These are phyloP conservation scores for Fusarium albosuccineum DNA, from an alignment of 2,329 filamentous ascomycete species.

Conservation along the genomic window DNA sequence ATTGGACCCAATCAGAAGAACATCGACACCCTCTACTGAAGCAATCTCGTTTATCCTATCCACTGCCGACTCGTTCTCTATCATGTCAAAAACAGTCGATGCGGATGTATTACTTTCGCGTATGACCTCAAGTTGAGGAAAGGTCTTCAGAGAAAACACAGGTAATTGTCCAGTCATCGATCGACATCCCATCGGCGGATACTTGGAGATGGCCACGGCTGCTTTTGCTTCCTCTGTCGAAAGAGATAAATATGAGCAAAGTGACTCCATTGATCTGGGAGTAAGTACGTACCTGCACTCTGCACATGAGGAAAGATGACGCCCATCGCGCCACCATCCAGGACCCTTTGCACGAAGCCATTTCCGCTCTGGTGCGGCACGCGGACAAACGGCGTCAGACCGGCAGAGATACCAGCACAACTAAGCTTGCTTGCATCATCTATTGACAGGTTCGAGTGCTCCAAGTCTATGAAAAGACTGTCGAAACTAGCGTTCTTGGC, in stretches of 20 bases:
- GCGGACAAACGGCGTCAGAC: slow-evolving; percentile 50
- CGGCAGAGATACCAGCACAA: slow-evolving; percentile 41
- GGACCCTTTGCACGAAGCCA: slow-evolving; percentile 50
- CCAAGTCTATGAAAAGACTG: slow-evolving; percentile 55
- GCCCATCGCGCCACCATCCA: slow-evolving; percentile 51
- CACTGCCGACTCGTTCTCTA: slow-evolving; percentile 43
- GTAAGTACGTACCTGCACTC: too few relatives aligned
- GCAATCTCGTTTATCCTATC: slow-evolving; percentile 48
- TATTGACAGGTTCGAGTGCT: slow-evolving; percentile 51
- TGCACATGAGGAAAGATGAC: slow-evolving; percentile 50
- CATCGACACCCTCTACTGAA: slow-evolving; percentile 47
- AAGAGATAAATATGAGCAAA: not conserved
- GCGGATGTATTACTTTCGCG: slow-evolving; percentile 30
- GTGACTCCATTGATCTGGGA: too few relatives aligned
- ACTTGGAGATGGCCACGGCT: slow-evolving; percentile 54
- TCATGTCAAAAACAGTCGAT: slow-evolving; percentile 46
- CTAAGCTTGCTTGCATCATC: slow-evolving; percentile 49
- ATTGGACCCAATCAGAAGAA: slow-evolving; percentile 49
- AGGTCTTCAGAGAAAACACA: slow-evolving; percentile 31
- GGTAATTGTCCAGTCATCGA: slow-evolving; percentile 44
- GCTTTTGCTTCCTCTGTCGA: slow-evolving; percentile 57
- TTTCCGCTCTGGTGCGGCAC: slow-evolving; percentile 51
- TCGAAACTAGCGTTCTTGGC: slow-evolving; percentile 52
- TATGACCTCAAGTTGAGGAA: slow-evolving; percentile 12
- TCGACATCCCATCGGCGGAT: slow-evolving; percentile 40